These are phyloP conservation scores for Camelina hispida DNA, from an alignment of 345 rosid genomes.

Conservation along the genomic window DNA sequence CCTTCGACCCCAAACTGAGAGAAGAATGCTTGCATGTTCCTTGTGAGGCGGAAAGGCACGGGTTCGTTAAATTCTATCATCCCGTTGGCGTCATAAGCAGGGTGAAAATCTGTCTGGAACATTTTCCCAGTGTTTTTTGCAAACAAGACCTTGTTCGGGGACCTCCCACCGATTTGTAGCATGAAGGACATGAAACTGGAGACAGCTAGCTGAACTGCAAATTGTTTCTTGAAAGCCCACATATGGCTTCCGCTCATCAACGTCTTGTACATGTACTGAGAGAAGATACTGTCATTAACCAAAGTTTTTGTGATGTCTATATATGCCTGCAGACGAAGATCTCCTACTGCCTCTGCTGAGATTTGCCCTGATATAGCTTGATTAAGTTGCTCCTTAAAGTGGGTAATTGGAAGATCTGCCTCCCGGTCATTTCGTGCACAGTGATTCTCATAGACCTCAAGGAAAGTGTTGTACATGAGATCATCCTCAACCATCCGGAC, in stretches of 20 bases:
- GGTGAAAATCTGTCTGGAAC: slow-evolving; percentile 98
- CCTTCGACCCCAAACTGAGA: slow-evolving; percentile 97
- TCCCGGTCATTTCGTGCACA: slow-evolving; percentile 93
- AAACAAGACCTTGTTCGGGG: slow-evolving; percentile 92
- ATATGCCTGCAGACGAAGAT: slow-evolving; percentile 96
- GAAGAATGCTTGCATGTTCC: slow-evolving; percentile 97
- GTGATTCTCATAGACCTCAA: slow-evolving; percentile 97
- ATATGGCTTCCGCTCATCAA: slow-evolving; percentile 83
- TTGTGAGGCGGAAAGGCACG: slow-evolving; percentile 94
- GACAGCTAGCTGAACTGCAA: slow-evolving; percentile 93
- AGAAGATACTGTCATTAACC: slow-evolving; percentile 80
- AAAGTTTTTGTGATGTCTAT: slow-evolving; percentile 72
- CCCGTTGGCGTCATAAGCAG: slow-evolving; percentile 88
- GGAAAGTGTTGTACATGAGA: slow-evolving; percentile 94
- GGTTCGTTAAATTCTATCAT: slow-evolving; percentile 94
- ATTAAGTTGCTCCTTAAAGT: slow-evolving; percentile 93
- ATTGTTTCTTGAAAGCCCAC: slow-evolving; percentile 99
- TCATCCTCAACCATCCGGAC: slow-evolving; percentile 99
- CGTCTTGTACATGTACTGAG: slow-evolving; percentile 97
- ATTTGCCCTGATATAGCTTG: slow-evolving; percentile 92
- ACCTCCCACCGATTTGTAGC: slow-evolving; percentile 98
- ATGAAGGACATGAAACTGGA: slow-evolving; percentile 98
- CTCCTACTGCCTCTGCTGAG: slow-evolving; percentile 82
- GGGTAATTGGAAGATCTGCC: slow-evolving; percentile 88
- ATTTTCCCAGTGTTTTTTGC: slow-evolving; percentile 97